A percentile compares a stretch with the other conserved stretches of the same genome.
Conservation (phyloP, 2,329 filamentous ascomycete genomes). For the Ceratocystis lukuohia region DNA sequence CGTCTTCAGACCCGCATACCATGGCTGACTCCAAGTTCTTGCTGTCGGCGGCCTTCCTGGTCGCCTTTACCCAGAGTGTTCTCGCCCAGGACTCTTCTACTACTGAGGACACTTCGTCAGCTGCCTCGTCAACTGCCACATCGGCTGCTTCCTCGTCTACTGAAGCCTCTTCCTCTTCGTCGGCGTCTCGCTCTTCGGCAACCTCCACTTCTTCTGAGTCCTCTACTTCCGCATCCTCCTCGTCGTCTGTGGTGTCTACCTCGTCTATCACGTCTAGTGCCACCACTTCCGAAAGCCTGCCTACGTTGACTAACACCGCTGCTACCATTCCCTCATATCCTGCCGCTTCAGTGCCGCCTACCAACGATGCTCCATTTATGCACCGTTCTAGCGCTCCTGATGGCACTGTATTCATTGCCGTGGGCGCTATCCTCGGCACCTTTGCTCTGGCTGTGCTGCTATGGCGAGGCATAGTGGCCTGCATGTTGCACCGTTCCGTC, state of each 20-base stretch:
- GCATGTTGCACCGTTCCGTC: conserved; percentile 83
- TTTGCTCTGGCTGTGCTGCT: conserved; percentile 68
- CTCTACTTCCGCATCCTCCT: conserved; percentile 3
- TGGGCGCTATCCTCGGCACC: conserved; percentile 75
- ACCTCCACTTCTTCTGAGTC: neutral
- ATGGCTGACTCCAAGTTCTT: conserved; percentile 19
- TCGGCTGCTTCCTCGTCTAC: neutral
- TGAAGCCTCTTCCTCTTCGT: conserved; percentile 5
- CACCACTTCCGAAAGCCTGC: conserved; percentile 26
- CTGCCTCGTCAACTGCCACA: neutral
- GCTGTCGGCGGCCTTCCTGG: conserved; percentile 18
- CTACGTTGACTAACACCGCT: conserved; percentile 30
- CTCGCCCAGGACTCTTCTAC: conserved; percentile 11
- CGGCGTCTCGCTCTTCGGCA: neutral
- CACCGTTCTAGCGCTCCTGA: conserved; percentile 72
- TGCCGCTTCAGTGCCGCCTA: conserved; percentile 65
- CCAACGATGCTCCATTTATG: conserved; percentile 79
- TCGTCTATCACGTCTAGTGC: conserved; percentile 21
- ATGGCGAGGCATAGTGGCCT: conserved; percentile 80
- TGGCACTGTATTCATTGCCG: conserved; percentile 90
- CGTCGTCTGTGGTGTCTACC: conserved; percentile 11
- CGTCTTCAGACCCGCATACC: neutral
- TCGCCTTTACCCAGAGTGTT: conserved; percentile 20
- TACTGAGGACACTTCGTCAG: neutral
- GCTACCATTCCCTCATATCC: conserved; percentile 46